Percentiles rank a stretch among this genome's conserved stretches.
Conservation (phyloP, 2,329 filamentous ascomycete species). For the Colletotrichum horii region DNA sequence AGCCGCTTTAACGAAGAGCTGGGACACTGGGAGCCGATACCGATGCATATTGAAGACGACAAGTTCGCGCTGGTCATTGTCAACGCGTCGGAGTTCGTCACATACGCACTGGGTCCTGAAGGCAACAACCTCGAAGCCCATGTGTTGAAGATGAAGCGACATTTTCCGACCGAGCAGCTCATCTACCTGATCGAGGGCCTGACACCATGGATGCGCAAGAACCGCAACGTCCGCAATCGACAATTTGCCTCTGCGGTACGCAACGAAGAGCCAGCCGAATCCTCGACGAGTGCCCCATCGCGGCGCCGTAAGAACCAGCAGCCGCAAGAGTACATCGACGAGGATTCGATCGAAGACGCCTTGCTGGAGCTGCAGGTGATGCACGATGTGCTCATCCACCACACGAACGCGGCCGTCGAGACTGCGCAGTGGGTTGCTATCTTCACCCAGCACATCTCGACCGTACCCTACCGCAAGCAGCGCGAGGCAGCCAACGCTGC, state of each 20-base stretch:
- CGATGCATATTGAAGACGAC: slow-evolving; percentile 56
- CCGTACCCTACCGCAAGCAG: slow-evolving; percentile 71
- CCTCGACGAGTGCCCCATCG: slow-evolving; percentile 28
- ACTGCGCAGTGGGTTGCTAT: slow-evolving; percentile 75
- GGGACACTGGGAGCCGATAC: slow-evolving; percentile 70
- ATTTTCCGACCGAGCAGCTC: slow-evolving; percentile 57
- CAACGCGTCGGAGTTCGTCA: slow-evolving; percentile 68
- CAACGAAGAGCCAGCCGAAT: slow-evolving; percentile 29
- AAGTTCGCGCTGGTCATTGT: slow-evolving; percentile 68
- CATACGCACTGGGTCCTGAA: slow-evolving; percentile 55
- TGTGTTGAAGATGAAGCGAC: slow-evolving; percentile 57
- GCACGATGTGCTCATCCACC: slow-evolving; percentile 72
- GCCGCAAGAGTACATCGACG: slow-evolving; percentile 60
- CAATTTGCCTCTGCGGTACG: slow-evolving; percentile 71
- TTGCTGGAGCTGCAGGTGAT: slow-evolving; percentile 72
- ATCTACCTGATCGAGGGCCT: slow-evolving; percentile 79
- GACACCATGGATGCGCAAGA: slow-evolving; percentile 69
- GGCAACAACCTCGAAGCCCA: slow-evolving; percentile 62
- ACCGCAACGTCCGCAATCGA: slow-evolving; percentile 69
- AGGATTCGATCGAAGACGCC: slow-evolving; percentile 73
- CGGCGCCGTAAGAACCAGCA: slow-evolving; percentile 46
- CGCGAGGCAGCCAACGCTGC: slow-evolving; percentile 52
- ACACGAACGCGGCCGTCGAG: slow-evolving; percentile 64
- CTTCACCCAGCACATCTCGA: slow-evolving; percentile 82
- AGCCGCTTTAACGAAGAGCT: slow-evolving; percentile 65